A percentile compares a stretch with the other conserved stretches of the same genome.
These are phyloP conservation scores for Erythrophleum fordii DNA, from an alignment of 306 rosid genomes.

Conservation along the genomic window DNA sequence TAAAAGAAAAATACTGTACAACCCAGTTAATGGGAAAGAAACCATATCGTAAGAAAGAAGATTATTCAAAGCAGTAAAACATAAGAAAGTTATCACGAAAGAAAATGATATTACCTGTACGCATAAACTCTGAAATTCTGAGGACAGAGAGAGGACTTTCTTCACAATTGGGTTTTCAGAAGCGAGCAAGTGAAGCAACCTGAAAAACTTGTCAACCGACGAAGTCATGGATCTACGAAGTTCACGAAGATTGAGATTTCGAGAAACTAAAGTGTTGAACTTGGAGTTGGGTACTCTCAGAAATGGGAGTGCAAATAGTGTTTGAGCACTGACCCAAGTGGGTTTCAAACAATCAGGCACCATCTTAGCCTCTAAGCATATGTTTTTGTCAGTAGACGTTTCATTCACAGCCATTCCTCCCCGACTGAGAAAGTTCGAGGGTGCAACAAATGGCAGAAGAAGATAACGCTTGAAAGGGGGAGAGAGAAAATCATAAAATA, in stretches of 20 bases:
- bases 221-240: constrained; percentile 47
- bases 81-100: neutral
- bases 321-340: constrained; percentile 56
- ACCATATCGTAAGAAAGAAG: neutral
- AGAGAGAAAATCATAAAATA: neutral
- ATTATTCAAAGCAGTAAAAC: neutral
- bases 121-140: constrained; percentile 56
- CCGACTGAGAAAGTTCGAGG: neutral
- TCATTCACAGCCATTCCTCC: constrained; percentile 57
- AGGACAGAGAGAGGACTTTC: constrained; percentile 51
- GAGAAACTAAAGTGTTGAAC: constrained; percentile 38
- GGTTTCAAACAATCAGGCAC: constrained; percentile 42
- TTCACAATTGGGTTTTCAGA: constrained; percentile 62
- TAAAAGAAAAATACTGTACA: constrained; percentile 17
- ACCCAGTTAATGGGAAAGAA: neutral
- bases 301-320: constrained; percentile 60
- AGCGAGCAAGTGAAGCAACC: constrained; percentile 52
- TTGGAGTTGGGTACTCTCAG: constrained; percentile 45
- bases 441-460: constrained; percentile 7
- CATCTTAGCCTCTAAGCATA: constrained; percentile 25
- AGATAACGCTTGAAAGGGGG: constrained; percentile 46
- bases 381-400: constrained; percentile 33
- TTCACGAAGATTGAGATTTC: constrained; percentile 46
- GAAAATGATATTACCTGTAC: constrained; percentile 51
- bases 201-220: constrained; percentile 46